phyloP scores from a whole-genome alignment of 2,329 filamentous ascomycete species.

The Alternaria arbusti region DNA sequence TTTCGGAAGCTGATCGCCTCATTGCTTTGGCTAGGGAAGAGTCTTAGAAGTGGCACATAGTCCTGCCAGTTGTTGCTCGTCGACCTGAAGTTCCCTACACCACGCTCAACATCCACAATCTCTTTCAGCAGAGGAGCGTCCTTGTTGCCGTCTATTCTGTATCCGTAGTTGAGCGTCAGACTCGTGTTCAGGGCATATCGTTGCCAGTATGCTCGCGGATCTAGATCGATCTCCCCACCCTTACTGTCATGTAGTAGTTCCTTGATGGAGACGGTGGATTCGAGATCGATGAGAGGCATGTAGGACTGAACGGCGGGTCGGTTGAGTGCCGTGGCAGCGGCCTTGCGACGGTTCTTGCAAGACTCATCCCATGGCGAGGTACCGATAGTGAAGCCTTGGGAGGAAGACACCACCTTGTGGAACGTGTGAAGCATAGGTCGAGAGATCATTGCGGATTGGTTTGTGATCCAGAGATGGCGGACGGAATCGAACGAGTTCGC shows the following conservation, averaged over 20 bases:
- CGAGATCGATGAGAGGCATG: slow-evolving; percentile 82
- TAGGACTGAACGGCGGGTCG: slow-evolving; percentile 77
- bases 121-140: slow-evolving; percentile 72
- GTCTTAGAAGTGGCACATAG: slow-evolving; percentile 76
- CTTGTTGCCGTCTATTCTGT: slow-evolving; percentile 74
- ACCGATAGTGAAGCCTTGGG: slow-evolving; percentile 81
- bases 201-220: slow-evolving; percentile 76
- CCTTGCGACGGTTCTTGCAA: slow-evolving; percentile 77
- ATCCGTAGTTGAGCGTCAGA: slow-evolving; percentile 79
- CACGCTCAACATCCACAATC: slow-evolving; percentile 76
- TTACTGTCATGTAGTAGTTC: slow-evolving; percentile 72
- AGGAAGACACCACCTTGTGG: slow-evolving; percentile 77
- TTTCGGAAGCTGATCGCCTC: slow-evolving; percentile 69
- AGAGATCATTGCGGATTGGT: slow-evolving; percentile 79
- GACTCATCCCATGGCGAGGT: slow-evolving; percentile 85
- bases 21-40: slow-evolving; percentile 67
- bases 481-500: slow-evolving; percentile 80
- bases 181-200: slow-evolving; percentile 79
- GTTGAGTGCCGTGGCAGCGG: slow-evolving; percentile 79
- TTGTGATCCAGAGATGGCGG: slow-evolving; percentile 76
- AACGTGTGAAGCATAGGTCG: slow-evolving; percentile 82
- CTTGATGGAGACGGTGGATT: slow-evolving; percentile 73
- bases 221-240: slow-evolving; percentile 67
- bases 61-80: slow-evolving; percentile 87
- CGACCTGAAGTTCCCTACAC: slow-evolving; percentile 75